A percentile compares a stretch with the other conserved stretches of the same genome.
Conservation (phyloP, 257 asterid genomes). For the Solanum clarkiae region DNA sequence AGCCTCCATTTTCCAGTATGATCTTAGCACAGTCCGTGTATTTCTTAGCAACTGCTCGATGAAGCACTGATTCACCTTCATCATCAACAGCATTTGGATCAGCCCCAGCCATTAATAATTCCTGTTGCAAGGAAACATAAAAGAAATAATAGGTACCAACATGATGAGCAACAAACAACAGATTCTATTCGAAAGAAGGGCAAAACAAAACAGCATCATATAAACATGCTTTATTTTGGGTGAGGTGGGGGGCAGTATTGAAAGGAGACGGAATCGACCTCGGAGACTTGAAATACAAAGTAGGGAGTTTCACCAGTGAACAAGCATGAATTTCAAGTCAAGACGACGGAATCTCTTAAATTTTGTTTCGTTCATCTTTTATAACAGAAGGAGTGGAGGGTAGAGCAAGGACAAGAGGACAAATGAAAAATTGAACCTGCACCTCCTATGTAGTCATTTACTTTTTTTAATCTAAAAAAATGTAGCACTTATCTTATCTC, state of each 20-base stretch:
- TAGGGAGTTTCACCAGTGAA: not conserved
- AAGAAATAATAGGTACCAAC: not conserved
- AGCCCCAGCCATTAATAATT: conserved; percentile 84
- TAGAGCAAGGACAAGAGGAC: not conserved
- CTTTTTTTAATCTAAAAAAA: not conserved
- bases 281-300: not conserved
- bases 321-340: not conserved
- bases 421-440: not conserved
- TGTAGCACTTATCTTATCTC: not conserved
- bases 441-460: not conserved
- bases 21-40: conserved; percentile 82
- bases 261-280: not conserved
- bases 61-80: conserved; percentile 98
- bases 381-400: not conserved
- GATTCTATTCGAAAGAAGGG: not conserved
- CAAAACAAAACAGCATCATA: not conserved
- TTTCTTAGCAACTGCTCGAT: conserved; percentile 94
- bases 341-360: not conserved
- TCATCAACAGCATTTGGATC: conserved; percentile 98
- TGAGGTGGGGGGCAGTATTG: not conserved
- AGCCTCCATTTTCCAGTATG: conserved; percentile 94
- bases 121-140: conserved; percentile 38
- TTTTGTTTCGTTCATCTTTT: not conserved
- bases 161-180: not conserved
- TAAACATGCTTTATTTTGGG: not conserved